These are phyloP conservation scores for Wickerhamiella brachini DNA, from an alignment of 805 yeast genomes.

Conservation along the genomic window DNA sequence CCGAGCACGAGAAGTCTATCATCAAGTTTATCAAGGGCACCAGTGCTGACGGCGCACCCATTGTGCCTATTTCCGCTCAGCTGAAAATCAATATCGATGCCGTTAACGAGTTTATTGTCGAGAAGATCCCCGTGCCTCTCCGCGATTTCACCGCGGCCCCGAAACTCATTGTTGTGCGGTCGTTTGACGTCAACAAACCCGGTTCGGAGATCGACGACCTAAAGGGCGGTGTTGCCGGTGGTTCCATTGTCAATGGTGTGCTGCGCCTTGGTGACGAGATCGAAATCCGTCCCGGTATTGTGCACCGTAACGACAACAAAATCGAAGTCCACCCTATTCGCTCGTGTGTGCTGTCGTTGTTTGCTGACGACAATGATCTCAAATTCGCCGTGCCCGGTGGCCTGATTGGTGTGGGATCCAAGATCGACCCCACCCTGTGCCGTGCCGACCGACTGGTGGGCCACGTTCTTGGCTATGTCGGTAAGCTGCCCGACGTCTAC, in stretches of 20 bases:
- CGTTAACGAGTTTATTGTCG: slow-evolving; percentile 90
- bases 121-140: slow-evolving; percentile 88
- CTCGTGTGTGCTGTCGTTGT: slow-evolving; percentile 83
- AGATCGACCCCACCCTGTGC: slow-evolving; percentile 96
- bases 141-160: slow-evolving; percentile 93
- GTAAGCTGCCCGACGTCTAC: slow-evolving; percentile 88
- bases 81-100: slow-evolving; percentile 97
- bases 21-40: slow-evolving; percentile 92
- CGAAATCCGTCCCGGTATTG: slow-evolving; percentile 98
- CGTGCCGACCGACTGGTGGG: slow-evolving; percentile 99
- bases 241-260: slow-evolving; percentile 93
- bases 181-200: slow-evolving; percentile 97
- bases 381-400: slow-evolving; percentile 99
- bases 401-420: slow-evolving; percentile 97
- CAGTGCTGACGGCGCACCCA: slow-evolving; percentile 97
- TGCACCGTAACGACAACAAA: slow-evolving; percentile 77
- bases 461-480: slow-evolving; percentile 97
- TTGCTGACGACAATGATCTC: slow-evolving; percentile 95
- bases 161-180: slow-evolving; percentile 89
- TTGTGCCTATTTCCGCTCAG: slow-evolving; percentile 97
- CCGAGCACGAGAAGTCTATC: slow-evolving; percentile 89
- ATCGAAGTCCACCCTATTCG: slow-evolving; percentile 93
- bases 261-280: slow-evolving; percentile 95
- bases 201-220: slow-evolving; percentile 95
- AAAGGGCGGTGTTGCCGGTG: slow-evolving; percentile 99